Evolutionary conservation across 108 stramenopile genomes (phyloP).

Genomic region (Nitzschia sp.): DNA sequence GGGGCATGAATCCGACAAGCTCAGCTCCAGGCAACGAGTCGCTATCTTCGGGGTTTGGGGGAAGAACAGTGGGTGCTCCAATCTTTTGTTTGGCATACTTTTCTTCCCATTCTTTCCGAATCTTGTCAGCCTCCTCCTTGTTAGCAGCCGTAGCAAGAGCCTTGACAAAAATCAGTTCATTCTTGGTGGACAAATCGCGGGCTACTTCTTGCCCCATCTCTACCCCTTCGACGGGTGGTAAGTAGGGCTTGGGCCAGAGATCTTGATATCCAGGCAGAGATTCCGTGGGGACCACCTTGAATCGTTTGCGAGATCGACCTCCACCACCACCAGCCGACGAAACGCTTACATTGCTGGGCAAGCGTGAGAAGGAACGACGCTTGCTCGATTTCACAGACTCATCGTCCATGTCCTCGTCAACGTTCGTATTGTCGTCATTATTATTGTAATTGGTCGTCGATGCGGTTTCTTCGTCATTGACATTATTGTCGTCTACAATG

Average conservation of each 20-base stretch:
- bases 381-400: conserved; percentile 51
- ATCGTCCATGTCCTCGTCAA: conserved; percentile 34
- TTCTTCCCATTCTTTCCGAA: conserved; percentile 75
- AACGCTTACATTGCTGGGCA: neutral
- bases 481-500: conserved; percentile 50
- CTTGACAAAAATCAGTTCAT: conserved; percentile 77
- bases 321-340: conserved; percentile 14
- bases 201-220: conserved; percentile 77
- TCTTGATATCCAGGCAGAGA: conserved; percentile 54
- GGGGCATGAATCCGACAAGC: conserved; percentile 89
- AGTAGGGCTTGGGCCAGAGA: conserved; percentile 70
- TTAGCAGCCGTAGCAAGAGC: conserved; percentile 35
- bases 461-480: conserved; percentile 14
- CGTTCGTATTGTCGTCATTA: conserved; percentile 3
- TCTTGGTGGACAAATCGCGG: conserved; percentile 71
- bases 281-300: conserved; percentile 65
- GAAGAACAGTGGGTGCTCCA: conserved; percentile 77
- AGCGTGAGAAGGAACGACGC: conserved; percentile 24
- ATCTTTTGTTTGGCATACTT: conserved; percentile 45
- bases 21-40: conserved; percentile 72
- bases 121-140: conserved; percentile 56
- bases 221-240: conserved; percentile 53
- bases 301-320: conserved; percentile 47
- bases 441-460: conserved; percentile 14
- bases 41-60: conserved; percentile 75